These are phyloP conservation scores for Coelastrella sp. DNA, from an alignment of 139 green algal species.

Conservation along the genomic window DNA sequence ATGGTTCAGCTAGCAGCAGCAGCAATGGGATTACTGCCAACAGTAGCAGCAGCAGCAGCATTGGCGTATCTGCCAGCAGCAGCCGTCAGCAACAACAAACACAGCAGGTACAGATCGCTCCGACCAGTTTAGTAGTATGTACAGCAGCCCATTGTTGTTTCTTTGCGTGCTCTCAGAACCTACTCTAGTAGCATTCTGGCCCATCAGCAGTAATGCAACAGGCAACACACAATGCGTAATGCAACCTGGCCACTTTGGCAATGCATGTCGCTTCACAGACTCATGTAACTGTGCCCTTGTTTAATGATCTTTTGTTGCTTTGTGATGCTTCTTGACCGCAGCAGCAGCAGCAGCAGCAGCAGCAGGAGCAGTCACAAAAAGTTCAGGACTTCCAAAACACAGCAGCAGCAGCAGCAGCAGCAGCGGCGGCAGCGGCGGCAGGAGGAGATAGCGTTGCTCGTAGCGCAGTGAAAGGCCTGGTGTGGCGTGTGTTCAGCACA, in stretches of 20 bases:
- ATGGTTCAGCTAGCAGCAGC: background rate
- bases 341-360: background rate
- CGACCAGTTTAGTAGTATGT: background rate
- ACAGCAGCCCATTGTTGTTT: no score
- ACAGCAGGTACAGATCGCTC: background rate
- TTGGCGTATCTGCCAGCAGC: background rate
- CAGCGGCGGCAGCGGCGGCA: slow-evolving; percentile 2
- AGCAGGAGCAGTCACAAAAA: background rate
- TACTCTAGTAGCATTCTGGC: no score
- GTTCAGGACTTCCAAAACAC: background rate
- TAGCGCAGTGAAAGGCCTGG: slow-evolving; percentile 26
- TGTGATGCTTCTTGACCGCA: background rate
- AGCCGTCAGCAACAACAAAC: background rate
- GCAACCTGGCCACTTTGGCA: no score
- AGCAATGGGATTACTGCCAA: background rate
- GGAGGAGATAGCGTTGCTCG: slow-evolving; percentile 21
- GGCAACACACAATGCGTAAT: no score
- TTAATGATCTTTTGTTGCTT: background rate
- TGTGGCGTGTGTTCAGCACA: slow-evolving; percentile 46
- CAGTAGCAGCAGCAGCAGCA: slow-evolving; percentile 16
- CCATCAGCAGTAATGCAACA: no score
- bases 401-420: slow-evolving; percentile 16
- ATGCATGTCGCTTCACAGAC: background rate
- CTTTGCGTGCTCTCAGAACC: no score
- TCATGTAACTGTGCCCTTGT: no score